These are phyloP conservation scores for Sporobolus alterniflorus DNA, from an alignment of 202 grass and related monocot genomes.

Conservation along the genomic window DNA sequence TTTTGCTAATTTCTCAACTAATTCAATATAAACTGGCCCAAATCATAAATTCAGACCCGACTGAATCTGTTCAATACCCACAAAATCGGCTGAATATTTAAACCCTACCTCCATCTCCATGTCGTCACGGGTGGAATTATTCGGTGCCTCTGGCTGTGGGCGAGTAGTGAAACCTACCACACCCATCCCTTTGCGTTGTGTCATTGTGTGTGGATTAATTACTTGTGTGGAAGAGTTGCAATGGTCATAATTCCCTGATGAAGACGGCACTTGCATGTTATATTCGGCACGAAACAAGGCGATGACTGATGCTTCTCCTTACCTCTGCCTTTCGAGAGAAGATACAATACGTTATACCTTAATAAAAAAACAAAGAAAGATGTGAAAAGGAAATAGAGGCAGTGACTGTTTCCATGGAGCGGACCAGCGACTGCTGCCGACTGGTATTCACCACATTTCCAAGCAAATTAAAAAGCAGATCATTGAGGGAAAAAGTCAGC, in stretches of 20 bases:
- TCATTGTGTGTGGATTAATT: background rate
- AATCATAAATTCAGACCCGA: too few species aligned
- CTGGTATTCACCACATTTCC: background rate
- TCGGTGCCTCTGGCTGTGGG: constrained; percentile 6
- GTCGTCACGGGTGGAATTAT: constrained; percentile 30
- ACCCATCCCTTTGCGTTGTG: background rate
- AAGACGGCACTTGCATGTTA: constrained; percentile 29
- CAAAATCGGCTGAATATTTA: too few species aligned
- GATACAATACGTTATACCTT: background rate
- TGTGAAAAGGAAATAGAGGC: background rate
- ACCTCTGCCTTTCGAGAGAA: background rate
- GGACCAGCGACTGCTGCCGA: background rate
- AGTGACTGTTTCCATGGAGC: background rate
- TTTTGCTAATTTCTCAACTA: too few species aligned
- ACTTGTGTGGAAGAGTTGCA: background rate
- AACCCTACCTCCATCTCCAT: constrained; percentile 16
- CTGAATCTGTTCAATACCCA: too few species aligned
- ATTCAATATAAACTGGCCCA: too few species aligned
- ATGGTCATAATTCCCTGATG: constrained; percentile 40
- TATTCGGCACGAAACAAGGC: constrained; percentile 25
- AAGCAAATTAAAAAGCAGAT: constrained; percentile 14
- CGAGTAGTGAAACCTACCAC: constrained; percentile 10
- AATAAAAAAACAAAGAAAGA: background rate
- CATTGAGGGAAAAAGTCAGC: background rate
- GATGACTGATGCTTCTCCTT: constrained; percentile 1